Percentiles rank a stretch among this genome's conserved stretches.
phyloP scores from a whole-genome alignment of 768 basidiomycete genomes.

The Cystofilobasidium bisporidii region DNA sequence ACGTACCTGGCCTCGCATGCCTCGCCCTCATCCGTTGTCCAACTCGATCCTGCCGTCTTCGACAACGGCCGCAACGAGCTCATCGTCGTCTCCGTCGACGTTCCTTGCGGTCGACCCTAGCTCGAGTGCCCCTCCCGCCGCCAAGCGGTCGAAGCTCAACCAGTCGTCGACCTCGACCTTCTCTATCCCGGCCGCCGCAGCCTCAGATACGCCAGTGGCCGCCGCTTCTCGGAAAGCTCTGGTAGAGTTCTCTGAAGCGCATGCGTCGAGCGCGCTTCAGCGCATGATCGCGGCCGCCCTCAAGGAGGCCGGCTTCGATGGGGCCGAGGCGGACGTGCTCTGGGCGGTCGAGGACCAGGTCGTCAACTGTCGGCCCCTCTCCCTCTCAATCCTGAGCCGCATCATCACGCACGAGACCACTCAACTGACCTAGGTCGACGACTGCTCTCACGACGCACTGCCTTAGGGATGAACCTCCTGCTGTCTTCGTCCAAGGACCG shows the following conservation, averaged over 20 bases:
- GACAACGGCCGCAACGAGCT: no score
- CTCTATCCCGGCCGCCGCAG: neutral
- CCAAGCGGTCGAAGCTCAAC: constrained; percentile 1
- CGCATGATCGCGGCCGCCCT: neutral
- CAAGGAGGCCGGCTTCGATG: neutral
- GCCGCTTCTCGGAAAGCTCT: neutral
- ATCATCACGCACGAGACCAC: no score
- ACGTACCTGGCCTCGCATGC: neutral
- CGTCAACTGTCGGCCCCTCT: neutral
- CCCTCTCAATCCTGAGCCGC: neutral
- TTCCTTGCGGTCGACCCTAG: neutral
- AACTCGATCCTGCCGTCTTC: neutral
- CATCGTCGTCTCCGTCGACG: neutral
- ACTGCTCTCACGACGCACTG: no score
- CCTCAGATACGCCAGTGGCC: neutral
- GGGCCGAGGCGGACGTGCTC: neutral
- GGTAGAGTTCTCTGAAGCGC: neutral
- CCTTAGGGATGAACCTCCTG: neutral
- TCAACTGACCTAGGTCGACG: no score
- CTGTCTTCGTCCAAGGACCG: neutral
- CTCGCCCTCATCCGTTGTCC: neutral
- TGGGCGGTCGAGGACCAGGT: constrained; percentile 1
- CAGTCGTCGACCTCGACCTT: neutral
- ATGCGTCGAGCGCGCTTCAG: neutral
- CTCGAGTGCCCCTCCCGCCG: neutral